Base-by-base conservation (phyloP, 2,329 filamentous ascomycete genomes). In the Pseudogymnoascus sp. region DNA sequence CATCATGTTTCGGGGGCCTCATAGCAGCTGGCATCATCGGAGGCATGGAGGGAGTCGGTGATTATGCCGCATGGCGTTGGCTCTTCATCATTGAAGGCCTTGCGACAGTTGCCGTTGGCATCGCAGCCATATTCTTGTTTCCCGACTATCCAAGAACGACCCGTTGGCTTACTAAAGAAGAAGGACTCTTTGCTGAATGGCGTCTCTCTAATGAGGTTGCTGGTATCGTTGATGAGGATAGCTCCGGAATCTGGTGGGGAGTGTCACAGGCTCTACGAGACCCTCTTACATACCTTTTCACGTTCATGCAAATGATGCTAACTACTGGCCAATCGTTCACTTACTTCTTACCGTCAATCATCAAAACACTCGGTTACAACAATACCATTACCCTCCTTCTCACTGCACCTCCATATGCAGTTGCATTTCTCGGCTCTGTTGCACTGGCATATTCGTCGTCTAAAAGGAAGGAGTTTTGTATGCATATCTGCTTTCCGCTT, bases 1-100 rank as follows among this genome's bases (percentile, higher is more conserved):
- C 82, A 54, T 82, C 82, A 54, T 81, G 81, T 59, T 85, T 85
- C 67, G 83, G 81, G 0, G 81, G 81, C 0, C 75, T 86, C 2
- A 77, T 86, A 41, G 82, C 77, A 3, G 81, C 81, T 0, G 83
- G 80, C 14, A 81, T 84, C 5, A 70, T 84, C 62, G 81, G 78
- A 38, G 81, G 81, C 64, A 82, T 85, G 78, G 76, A 84, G 62
- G 80, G 80, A 9, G 73, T 77, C 2, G 69, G 78, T 7, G 81
- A 81, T 1, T 76, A 84, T 59, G 72, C 77, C 0, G 82, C 81
- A 32, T 64, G 61, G 62, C 58, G 57, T 35, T 62, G 62, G 60
- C 47, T 63, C 6, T 63, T 62, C 50, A 62, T 63, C 20, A 58
- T 62, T 25, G 62, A 63, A 25, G 60, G 60, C 11, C 12, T 39